Base-by-base conservation (phyloP, 2,329 filamentous ascomycete genomes). In the Fusarium buharicum region DNA sequence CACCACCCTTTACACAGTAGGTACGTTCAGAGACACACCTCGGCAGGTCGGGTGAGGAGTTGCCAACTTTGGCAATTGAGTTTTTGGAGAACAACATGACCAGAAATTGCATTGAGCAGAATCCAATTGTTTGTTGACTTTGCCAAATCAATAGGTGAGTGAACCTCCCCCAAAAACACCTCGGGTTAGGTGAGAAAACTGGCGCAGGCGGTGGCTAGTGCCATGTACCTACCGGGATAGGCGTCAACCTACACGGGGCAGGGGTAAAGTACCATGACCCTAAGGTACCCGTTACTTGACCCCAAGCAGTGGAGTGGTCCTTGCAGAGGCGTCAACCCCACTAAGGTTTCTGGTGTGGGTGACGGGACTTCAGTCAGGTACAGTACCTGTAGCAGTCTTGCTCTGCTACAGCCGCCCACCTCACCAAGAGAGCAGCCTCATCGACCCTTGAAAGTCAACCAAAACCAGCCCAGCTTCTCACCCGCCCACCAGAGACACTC, bases 391-490 rank as follows among this genome's bases (percentile, higher is more conserved):
- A 34, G 33, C 45, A 33, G 11, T 47, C 40, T 50, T 43, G 37
- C 38, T 33, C 30, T 44, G 28, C 38, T 48, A 24, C 31, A 43
- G 55, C 45, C 62, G 50, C 39, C 50, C 22, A 24, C 22, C 22
- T 24, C 22, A 24, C 22, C 53, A 45, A 60, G 51, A 64, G 40
- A 65, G 67, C 67, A 67, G 63, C 65, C 62, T 70, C 66, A 59
- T 66, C 36, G 50, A 66, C 62, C 62, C 62, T 65, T 65, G 62
- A 50, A 66, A 62, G 63, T 68, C 69, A 71, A 67, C 64, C 57
- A 64, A 68, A 51, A 34, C 56, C 55, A 70, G 68, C 61, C 67
- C 62, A 70, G 61, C 53, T 60, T 67, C 64, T 69, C 66, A 68
- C 68, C 66, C 58, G 33, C 64, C 68, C 64, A 66, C 56, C 52